These are phyloP conservation scores for Rosellinia necatrix DNA, from an alignment of 2,329 filamentous ascomycete species.

Conservation along the genomic window DNA sequence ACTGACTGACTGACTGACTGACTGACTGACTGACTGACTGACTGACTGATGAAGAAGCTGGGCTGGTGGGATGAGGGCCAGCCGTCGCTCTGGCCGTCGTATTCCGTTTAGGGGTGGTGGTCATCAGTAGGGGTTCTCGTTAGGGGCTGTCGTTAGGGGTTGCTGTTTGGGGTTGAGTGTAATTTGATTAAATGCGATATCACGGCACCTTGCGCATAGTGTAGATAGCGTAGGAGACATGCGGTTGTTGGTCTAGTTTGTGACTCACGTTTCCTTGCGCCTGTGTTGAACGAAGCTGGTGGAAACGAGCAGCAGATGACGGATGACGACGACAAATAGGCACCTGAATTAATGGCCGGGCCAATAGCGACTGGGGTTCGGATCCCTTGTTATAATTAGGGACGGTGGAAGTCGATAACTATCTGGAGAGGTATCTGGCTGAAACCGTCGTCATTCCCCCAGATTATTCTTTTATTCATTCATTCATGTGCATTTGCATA, in stretches of 20 bases:
- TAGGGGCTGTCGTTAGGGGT: too few species aligned
- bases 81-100: too few species aligned
- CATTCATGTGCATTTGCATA: too few species aligned
- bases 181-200: neutral
- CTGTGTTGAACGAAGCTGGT: neutral
- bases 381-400: constrained; percentile 5
- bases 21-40: too few species aligned
- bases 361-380: constrained; percentile 9
- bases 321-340: constrained; percentile 22
- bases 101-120: constrained; percentile 3
- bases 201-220: neutral
- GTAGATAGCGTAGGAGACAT: neutral
- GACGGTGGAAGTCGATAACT: too few species aligned
- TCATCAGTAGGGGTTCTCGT: too few species aligned
- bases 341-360: constrained; percentile 16
- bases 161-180: too few species aligned
- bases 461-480: too few species aligned
- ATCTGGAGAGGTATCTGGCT: neutral
- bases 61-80: neutral
- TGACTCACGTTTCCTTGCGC: constrained; percentile 16
- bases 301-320: too few species aligned
- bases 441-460: neutral
- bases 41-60: too few species aligned
- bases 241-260: neutral
- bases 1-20: too few species aligned